Evolutionary conservation across 148 eudicot species (phyloP).

Genomic region (Salicornia ramosissima): DNA sequence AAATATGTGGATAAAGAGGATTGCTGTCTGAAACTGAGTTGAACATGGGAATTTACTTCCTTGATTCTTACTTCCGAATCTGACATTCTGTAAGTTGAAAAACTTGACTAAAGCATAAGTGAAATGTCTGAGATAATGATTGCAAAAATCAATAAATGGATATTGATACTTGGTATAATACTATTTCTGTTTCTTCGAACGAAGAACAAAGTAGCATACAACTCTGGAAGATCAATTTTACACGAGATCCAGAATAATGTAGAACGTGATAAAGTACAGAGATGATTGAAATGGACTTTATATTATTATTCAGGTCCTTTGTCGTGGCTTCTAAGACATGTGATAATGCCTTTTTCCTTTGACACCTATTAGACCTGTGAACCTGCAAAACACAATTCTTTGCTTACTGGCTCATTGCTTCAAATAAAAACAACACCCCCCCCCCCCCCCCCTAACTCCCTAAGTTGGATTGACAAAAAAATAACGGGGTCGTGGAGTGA

Average conservation of each 20-base stretch:
- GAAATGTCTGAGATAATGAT: neutral
- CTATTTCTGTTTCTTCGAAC: no score
- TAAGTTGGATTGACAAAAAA: neutral
- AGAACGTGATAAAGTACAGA: neutral
- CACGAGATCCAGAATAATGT: neutral
- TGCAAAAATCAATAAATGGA: neutral
- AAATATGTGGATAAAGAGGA: neutral
- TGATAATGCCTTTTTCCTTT: neutral
- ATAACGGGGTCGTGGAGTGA: neutral
- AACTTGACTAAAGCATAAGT: neutral
- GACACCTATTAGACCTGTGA: slow-evolving; percentile 2
- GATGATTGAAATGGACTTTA: neutral
- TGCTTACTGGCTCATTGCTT: slow-evolving; percentile 8
- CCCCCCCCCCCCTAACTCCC: no score
- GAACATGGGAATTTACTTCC: neutral
- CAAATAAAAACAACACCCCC: neutral
- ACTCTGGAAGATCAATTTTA: neutral
- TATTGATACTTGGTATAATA: no score
- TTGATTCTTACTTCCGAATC: neutral
- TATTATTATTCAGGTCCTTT: neutral
- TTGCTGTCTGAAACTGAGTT: neutral
- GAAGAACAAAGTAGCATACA: neutral
- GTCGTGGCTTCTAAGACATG: neutral
- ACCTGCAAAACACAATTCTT: neutral
- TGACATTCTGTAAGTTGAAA: neutral